phyloP scores from a whole-genome alignment of 2,329 filamentous ascomycete genomes.

The Colletotrichum nymphaeae region DNA sequence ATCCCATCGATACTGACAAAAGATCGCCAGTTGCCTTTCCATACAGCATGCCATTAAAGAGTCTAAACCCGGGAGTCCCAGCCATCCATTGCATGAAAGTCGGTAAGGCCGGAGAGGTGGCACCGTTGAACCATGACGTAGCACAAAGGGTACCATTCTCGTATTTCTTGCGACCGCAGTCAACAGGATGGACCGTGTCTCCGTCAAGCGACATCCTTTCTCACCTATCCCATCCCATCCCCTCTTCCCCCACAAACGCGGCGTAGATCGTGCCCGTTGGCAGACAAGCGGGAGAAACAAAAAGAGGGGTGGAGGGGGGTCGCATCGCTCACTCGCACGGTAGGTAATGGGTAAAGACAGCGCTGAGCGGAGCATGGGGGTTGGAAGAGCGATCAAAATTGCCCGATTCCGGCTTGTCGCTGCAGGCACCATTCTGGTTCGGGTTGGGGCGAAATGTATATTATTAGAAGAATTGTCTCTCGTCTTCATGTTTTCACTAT shows the following conservation, averaged over 20 bases:
- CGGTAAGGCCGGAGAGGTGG: conserved; percentile 21
- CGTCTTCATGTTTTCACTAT: background rate
- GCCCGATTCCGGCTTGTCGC: conserved; percentile 23
- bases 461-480: conserved; percentile 28
- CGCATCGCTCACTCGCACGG: background rate
- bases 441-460: background rate
- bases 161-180: conserved; percentile 19
- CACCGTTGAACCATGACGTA: conserved; percentile 24
- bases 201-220: background rate
- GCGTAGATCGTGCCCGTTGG: conserved; percentile 20
- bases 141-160: conserved; percentile 28
- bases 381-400: background rate
- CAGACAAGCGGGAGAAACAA: conserved; percentile 22
- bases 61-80: background rate
- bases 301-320: background rate
- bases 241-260: conserved; percentile 4
- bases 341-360: background rate
- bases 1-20: background rate
- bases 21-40: conserved; percentile 1
- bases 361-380: background rate
- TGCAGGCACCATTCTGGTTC: conserved; percentile 18
- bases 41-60: too few relatives aligned
- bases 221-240: background rate
- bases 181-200: background rate
- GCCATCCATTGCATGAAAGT: conserved; percentile 19